A percentile compares a stretch with the other conserved stretches of the same genome.
phyloP scores from a whole-genome alignment of 257 asterid genomes.

The Solanum boliviense region DNA sequence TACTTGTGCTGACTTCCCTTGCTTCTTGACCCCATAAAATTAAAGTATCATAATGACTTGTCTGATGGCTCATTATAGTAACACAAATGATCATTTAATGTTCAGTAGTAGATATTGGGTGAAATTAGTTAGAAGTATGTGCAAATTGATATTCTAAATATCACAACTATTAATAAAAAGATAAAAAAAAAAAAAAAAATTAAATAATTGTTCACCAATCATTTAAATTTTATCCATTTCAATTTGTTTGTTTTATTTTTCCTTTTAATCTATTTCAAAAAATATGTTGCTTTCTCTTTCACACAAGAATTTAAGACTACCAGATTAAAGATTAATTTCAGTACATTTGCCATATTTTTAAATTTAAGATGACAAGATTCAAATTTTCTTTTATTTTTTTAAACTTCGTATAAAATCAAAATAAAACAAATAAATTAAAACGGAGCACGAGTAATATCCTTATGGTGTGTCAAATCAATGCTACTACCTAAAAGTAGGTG shows the following conservation, averaged over 20 bases:
- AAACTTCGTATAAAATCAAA: too few relatives aligned
- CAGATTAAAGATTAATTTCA: too few relatives aligned
- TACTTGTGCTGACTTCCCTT: background rate
- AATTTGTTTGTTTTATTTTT: too few relatives aligned
- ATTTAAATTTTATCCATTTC: background rate
- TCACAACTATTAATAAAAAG: background rate
- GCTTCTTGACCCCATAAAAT: background rate
- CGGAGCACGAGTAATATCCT: too few relatives aligned
- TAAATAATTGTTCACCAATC: background rate
- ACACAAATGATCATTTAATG: background rate
- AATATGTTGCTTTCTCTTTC: background rate
- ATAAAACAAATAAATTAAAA: too few relatives aligned
- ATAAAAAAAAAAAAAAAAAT: background rate
- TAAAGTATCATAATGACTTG: background rate
- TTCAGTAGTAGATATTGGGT: fast-evolving
- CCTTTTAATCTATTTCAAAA: too few relatives aligned
- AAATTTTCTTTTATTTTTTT: too few relatives aligned
- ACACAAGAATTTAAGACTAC: background rate
- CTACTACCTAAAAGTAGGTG: background rate
- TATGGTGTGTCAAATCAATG: background rate
- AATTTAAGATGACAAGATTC: too few relatives aligned
- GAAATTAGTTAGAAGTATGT: background rate
- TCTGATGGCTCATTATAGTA: background rate
- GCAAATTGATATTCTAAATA: background rate
- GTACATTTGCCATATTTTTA: too few relatives aligned